Evolutionary conservation across 345 rosid species (phyloP).

Genomic region (Laguncularia racemosa): DNA sequence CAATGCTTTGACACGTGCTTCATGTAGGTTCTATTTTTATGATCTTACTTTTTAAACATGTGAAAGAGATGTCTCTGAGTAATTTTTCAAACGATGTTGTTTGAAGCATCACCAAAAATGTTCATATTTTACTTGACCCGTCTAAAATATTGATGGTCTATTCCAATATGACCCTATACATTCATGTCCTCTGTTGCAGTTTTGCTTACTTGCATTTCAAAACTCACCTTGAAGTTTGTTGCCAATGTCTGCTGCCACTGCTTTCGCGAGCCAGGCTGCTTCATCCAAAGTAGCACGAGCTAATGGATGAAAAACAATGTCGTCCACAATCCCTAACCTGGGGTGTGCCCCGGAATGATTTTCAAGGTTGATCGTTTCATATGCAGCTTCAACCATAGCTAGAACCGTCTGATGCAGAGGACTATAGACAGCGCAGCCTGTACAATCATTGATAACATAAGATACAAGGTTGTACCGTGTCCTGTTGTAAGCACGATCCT

Average conservation of each 20-base stretch:
- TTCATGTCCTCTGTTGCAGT: too few relatives aligned
- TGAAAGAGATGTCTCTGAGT: too few relatives aligned
- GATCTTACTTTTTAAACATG: too few relatives aligned
- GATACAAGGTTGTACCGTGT: constrained; percentile 47
- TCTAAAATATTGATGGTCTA: too few relatives aligned
- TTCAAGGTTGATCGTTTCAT: constrained; percentile 37
- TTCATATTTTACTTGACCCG: too few relatives aligned
- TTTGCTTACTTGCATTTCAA: not conserved
- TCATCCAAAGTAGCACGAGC: constrained; percentile 47
- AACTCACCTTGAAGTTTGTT: constrained; percentile 38
- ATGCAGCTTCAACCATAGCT: constrained; percentile 51
- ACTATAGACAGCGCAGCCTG: constrained; percentile 39
- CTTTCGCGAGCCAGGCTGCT: constrained; percentile 57
- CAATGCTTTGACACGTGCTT: too few relatives aligned
- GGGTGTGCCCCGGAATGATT: constrained; percentile 48
- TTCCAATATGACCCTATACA: too few relatives aligned
- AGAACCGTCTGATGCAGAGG: constrained; percentile 46
- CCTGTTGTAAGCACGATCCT: constrained; percentile 49
- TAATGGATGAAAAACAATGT: constrained; percentile 47
- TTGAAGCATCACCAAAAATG: too few relatives aligned
- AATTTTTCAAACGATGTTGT: too few relatives aligned
- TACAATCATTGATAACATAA: constrained; percentile 29
- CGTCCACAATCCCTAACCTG: constrained; percentile 59
- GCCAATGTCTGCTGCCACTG: constrained; percentile 48
- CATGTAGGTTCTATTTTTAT: too few relatives aligned